These are phyloP conservation scores for Usnea hakonensis DNA, from an alignment of 495 filamentous ascomycete species.

Conservation along the genomic window DNA sequence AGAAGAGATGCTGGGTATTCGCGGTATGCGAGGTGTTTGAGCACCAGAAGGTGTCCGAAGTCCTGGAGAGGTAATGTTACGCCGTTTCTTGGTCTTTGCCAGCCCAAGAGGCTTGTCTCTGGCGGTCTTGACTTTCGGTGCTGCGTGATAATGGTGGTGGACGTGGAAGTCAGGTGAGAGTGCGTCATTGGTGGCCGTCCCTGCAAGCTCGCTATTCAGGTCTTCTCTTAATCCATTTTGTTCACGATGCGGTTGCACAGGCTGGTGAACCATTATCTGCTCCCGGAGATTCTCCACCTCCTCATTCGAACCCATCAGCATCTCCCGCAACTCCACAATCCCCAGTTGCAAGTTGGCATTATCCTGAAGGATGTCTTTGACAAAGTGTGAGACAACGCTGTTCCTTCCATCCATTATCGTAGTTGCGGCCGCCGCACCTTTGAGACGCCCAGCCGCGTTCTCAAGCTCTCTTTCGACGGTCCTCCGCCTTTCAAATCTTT, in stretches of 20 bases:
- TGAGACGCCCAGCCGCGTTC: slow-evolving; percentile 65
- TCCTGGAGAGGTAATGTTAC: slow-evolving; percentile 51
- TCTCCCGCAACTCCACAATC: slow-evolving; percentile 81
- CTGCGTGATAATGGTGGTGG: slow-evolving; percentile 84
- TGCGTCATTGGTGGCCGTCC: slow-evolving; percentile 40
- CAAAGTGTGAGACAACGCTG: slow-evolving; percentile 80
- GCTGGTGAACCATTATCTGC: slow-evolving; percentile 74
- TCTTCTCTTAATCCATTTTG: slow-evolving; percentile 34
- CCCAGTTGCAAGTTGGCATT: slow-evolving; percentile 88
- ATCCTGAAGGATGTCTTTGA: slow-evolving; percentile 90
- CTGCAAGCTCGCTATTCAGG: slow-evolving; percentile 61
- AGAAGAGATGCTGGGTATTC: slow-evolving; percentile 36
- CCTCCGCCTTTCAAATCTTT: slow-evolving; percentile 69
- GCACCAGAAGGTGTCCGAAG: slow-evolving; percentile 46
- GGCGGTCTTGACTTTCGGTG: slow-evolving; percentile 34
- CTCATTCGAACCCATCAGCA: slow-evolving; percentile 88
- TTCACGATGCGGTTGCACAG: slow-evolving; percentile 38
- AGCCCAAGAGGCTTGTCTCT: slow-evolving; percentile 43
- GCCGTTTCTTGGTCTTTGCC: slow-evolving; percentile 63
- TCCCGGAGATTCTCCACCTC: slow-evolving; percentile 83
- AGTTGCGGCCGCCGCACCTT: slow-evolving; percentile 64
- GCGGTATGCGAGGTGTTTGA: slow-evolving; percentile 35
- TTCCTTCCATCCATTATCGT: slow-evolving; percentile 50
- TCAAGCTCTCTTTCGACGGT: slow-evolving; percentile 69
- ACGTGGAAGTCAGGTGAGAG: slow-evolving; percentile 71